Conservation (phyloP, 805 yeast species). For the Starmerella vaccinii region DNA sequence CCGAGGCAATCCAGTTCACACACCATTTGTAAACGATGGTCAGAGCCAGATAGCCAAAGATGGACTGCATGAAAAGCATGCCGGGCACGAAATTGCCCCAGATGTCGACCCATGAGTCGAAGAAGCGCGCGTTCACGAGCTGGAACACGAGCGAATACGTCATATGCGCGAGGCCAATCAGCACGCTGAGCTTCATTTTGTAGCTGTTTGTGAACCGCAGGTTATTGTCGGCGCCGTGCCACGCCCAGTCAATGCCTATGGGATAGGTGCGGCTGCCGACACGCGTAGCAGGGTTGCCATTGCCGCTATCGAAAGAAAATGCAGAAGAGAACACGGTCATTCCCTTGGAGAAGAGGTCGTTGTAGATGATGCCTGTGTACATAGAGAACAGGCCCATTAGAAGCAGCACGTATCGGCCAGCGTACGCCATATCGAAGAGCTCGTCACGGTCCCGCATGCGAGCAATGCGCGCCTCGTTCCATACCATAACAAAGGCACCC, state of each 20-base stretch:
- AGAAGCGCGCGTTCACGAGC: conserved; percentile 61
- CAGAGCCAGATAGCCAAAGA: conserved; percentile 82
- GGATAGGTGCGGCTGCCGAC: conserved; percentile 49
- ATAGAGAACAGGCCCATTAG: conserved; percentile 95
- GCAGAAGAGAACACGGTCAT: conserved; percentile 80
- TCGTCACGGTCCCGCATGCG: conserved; percentile 53
- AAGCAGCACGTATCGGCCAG: conserved; percentile 81
- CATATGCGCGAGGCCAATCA: conserved; percentile 95
- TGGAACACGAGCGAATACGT: conserved; percentile 77
- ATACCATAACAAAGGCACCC: conserved; percentile 59
- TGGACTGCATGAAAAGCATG: conserved; percentile 86
- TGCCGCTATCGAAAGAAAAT: conserved; percentile 70
- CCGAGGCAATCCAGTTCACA: conserved; percentile 76
- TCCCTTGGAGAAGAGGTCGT: conserved; percentile 85
- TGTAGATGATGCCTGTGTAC: conserved; percentile 88
- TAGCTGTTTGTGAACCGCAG: conserved; percentile 85
- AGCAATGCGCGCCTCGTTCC: conserved; percentile 59
- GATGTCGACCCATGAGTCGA: conserved; percentile 66
- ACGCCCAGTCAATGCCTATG: conserved; percentile 81
- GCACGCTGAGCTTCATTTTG: conserved; percentile 90
- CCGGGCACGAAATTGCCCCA: conserved; percentile 92
- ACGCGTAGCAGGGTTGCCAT: conserved; percentile 10
- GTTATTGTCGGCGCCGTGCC: conserved; percentile 96
- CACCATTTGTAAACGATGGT: conserved; percentile 90
- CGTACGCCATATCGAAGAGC: conserved; percentile 89